Conservation (phyloP, 805 yeast species). For the Barnettozyma salicaria region DNA sequence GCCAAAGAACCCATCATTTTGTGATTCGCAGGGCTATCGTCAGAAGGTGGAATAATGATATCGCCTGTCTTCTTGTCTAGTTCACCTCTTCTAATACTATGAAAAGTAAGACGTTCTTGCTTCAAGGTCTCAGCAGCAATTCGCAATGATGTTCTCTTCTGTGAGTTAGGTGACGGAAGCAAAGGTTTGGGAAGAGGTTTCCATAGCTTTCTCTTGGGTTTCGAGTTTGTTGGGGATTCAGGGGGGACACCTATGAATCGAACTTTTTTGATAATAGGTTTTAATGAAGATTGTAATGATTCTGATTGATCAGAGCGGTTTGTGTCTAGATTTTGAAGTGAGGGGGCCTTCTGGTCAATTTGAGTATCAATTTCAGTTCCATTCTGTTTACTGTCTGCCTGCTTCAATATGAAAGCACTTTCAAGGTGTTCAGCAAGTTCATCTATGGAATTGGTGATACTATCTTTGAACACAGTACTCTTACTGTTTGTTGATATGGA, state of each 20-base stretch:
- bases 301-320: conserved; percentile 1
- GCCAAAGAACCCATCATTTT: conserved; percentile 8
- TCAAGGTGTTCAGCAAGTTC: too few species aligned
- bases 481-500: too few species aligned
- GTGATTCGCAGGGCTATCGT: conserved; percentile 1
- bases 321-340: neutral
- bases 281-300: conserved; percentile 1
- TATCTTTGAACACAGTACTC: too few species aligned
- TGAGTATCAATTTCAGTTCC: too few species aligned
- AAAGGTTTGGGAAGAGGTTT: conserved; percentile 3
- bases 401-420: too few species aligned
- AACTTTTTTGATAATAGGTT: conserved; percentile 20
- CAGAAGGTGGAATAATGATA: conserved; percentile 13
- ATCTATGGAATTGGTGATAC: too few species aligned
- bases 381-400: too few species aligned
- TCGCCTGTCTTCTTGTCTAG: conserved; percentile 19
- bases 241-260: conserved; percentile 26
- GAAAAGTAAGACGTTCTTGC: conserved; percentile 23
- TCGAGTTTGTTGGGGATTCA: conserved; percentile 7
- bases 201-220: conserved; percentile 14
- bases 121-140: conserved; percentile 23
- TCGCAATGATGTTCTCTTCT: conserved; percentile 12
- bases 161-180: conserved; percentile 1
- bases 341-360: too few species aligned
- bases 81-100: conserved; percentile 20